phyloP scores from a whole-genome alignment of 176 grass and related monocot genomes.

The Raddia guianensis region DNA sequence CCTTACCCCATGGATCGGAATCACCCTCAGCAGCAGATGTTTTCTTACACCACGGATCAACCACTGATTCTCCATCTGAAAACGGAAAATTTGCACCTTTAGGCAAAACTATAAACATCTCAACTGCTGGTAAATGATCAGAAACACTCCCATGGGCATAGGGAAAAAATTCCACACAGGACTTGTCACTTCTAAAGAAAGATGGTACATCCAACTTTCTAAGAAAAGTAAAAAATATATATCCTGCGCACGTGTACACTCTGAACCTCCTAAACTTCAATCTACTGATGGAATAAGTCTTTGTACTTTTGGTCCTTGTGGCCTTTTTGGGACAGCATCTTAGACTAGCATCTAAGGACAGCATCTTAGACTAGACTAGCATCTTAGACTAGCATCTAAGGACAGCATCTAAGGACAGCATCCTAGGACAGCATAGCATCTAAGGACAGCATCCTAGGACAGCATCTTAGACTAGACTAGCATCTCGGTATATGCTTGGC shows the following conservation, averaged over 20 bases:
- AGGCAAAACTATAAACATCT: slow-evolving; percentile 31
- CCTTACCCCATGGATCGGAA: slow-evolving; percentile 57
- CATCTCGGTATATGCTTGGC: too few species aligned
- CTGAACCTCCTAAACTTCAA: background rate
- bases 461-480: too few species aligned
- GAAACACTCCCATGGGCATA: slow-evolving; percentile 22
- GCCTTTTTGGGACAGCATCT: too few species aligned
- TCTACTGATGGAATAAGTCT: too few species aligned
- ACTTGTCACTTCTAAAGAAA: slow-evolving; percentile 13
- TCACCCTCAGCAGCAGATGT: slow-evolving; percentile 29
- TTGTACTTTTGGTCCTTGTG: too few species aligned
- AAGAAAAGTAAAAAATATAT: slow-evolving; percentile 3
- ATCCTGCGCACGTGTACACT: background rate
- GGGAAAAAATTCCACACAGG: background rate
- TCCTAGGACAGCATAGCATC: too few species aligned
- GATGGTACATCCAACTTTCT: background rate
- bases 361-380: too few species aligned
- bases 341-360: too few species aligned
- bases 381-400: too few species aligned
- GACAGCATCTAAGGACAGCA: too few species aligned
- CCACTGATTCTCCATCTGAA: slow-evolving; percentile 50
- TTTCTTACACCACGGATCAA: slow-evolving; percentile 62
- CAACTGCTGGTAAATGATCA: slow-evolving; percentile 15
- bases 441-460: too few species aligned
- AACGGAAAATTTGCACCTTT: slow-evolving; percentile 27